phyloP scores from a whole-genome alignment of 495 filamentous ascomycete species.

The Talaromyces ruber region DNA sequence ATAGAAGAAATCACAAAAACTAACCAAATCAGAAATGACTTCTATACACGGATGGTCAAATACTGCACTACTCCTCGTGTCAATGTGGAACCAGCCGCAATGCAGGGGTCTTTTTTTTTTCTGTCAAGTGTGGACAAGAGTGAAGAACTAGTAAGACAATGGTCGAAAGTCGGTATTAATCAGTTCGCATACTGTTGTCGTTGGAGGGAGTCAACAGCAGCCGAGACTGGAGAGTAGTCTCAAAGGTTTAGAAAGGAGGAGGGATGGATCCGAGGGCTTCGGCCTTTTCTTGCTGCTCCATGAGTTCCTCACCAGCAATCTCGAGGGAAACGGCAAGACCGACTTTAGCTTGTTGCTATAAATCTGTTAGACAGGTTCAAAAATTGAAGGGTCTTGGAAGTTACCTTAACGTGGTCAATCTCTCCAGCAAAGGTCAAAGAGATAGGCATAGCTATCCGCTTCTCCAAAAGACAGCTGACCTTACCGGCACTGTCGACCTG shows the following conservation, averaged over 20 bases:
- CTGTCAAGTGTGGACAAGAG: slow-evolving; percentile 14
- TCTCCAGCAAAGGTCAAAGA: slow-evolving; percentile 92
- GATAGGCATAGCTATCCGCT: slow-evolving; percentile 84
- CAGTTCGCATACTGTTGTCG: background rate
- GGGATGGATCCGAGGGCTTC: slow-evolving; percentile 37
- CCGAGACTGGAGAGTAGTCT: slow-evolving; percentile 10
- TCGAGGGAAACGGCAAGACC: slow-evolving; percentile 93
- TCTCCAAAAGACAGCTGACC: slow-evolving; percentile 87
- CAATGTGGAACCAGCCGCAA: slow-evolving; percentile 4
- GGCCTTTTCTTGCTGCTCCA: slow-evolving; percentile 78
- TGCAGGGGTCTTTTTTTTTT: slow-evolving; percentile 5
- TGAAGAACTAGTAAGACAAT: slow-evolving; percentile 43
- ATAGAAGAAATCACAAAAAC: slow-evolving; percentile 11
- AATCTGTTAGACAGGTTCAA: background rate
- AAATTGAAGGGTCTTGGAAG: slow-evolving; percentile 15
- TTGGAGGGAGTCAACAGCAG: background rate
- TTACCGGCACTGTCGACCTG: slow-evolving; percentile 93
- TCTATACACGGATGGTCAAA: slow-evolving; percentile 37
- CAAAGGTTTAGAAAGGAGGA: slow-evolving; percentile 41
- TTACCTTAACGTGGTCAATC: slow-evolving; percentile 92
- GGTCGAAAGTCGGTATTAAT: background rate
- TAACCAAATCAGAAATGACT: slow-evolving; percentile 12
- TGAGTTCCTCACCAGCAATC: slow-evolving; percentile 77
- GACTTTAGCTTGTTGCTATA: slow-evolving; percentile 87
- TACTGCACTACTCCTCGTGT: slow-evolving; percentile 2